Base-by-base conservation (phyloP, 2,329 filamentous ascomycete species). In the Colletotrichum agaves region DNA sequence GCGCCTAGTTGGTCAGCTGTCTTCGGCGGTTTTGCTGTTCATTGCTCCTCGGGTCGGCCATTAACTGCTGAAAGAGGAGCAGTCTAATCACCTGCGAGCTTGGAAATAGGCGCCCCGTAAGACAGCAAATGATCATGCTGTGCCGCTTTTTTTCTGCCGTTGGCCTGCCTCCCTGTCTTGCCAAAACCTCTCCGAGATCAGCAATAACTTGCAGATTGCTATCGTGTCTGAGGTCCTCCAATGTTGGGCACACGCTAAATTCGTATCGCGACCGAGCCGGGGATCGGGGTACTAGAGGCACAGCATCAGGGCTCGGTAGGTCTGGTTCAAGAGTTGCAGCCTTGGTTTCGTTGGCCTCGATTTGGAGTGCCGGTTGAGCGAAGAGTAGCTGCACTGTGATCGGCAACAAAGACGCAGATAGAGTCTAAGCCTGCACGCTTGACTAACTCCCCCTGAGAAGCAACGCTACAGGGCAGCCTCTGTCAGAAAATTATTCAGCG, bases 11-110 rank as follows among this genome's bases (percentile, higher is more conserved):
- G 61, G 60, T 35, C 52, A 59, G 39, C 53, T 53, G 58, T 31
- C 17, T 31, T 67, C 61, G 64, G 64, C 52, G 37, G 64, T 59
- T 67, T 67, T 63, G 43, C 50, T 47, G 17, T 59, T 55, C 21
- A 31, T 19, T 31, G 53, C 39, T 64, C 21, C 12, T 64, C 27
- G 21, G 31, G 33, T 58, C 61, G 33, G 64, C 31, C 23, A 15
- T 58, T 21, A 23, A 23, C 55, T 63, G 46, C 64, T 67, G 3
- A 17, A 60, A 67, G 35, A 35, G 53, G 58, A 64, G 35, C 37
- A n/a, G 46, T 47, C 12, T 35, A 27, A 64, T 41, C 46, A 58
- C 21, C 41, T 47, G 21, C 58, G 43, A 35, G 49, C 44, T 56
- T 44, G 27, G 17, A 13, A 35, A 23, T 35, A 43, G 37, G 37